phyloP scores from a whole-genome alignment of 441 rosid species.

The Biscutella laevigata region DNA sequence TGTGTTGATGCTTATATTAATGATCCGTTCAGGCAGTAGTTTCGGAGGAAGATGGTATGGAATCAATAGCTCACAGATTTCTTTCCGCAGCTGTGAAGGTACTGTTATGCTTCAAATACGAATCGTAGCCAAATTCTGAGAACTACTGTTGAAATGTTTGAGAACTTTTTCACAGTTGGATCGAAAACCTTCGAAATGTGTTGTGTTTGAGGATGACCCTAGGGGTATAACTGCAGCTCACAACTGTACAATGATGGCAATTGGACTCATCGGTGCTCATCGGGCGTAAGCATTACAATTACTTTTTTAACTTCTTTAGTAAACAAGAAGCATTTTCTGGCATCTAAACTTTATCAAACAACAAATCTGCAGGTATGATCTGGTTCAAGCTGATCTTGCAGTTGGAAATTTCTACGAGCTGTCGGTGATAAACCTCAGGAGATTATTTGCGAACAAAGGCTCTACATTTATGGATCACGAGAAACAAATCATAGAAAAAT shows the following conservation, averaged over 20 bases:
- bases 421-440: conserved; percentile 81
- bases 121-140: background rate
- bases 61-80: conserved; percentile 84
- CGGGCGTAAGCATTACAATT: conserved; percentile 55
- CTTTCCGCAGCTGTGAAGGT: conserved; percentile 97
- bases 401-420: conserved; percentile 72
- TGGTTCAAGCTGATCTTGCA: conserved; percentile 91
- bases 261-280: conserved; percentile 78
- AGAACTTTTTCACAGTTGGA: conserved; percentile 57
- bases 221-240: conserved; percentile 89
- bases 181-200: conserved; percentile 87
- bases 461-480: conserved; percentile 80
- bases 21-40: conserved; percentile 54
- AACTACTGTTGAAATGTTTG: background rate
- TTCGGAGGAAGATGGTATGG: conserved; percentile 96
- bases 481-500: conserved; percentile 70
- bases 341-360: conserved; percentile 1
- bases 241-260: conserved; percentile 97
- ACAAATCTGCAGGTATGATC: conserved; percentile 58
- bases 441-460: conserved; percentile 83
- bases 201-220: conserved; percentile 88
- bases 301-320: background rate
- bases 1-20: conserved; percentile 9
- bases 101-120: background rate
- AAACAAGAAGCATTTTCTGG: background rate